These are phyloP conservation scores for Scutellaria barbata DNA, from an alignment of 257 asterid genomes.

Conservation along the genomic window DNA sequence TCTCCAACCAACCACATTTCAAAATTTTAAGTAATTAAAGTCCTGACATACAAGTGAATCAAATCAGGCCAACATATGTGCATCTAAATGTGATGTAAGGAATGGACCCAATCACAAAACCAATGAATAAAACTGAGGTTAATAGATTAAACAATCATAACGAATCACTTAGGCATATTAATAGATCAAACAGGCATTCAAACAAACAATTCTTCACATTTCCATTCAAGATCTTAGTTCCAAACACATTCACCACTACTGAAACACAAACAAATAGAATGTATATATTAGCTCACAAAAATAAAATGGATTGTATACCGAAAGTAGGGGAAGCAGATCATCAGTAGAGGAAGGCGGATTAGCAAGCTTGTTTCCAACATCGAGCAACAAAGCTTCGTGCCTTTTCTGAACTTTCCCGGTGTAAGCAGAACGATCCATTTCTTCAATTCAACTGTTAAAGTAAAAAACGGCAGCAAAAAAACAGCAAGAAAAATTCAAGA, in stretches of 20 bases:
- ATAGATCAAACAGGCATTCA: conserved; percentile 16
- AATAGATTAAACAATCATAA: background rate
- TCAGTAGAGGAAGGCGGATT: conserved; percentile 24
- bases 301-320: conserved; percentile 26
- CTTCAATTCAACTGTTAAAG: conserved; percentile 17
- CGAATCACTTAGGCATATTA: too few species aligned
- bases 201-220: background rate
- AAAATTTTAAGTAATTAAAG: background rate
- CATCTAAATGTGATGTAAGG: background rate
- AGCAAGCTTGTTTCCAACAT: conserved; percentile 33
- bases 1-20: background rate
- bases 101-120: conserved; percentile 10
- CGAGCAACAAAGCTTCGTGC: conserved; percentile 29
- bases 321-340: conserved; percentile 33
- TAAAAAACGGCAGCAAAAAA: background rate
- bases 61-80: background rate
- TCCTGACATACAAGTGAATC: background rate
- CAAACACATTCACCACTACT: background rate
- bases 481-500: background rate
- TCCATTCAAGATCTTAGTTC: conserved; percentile 1
- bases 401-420: conserved; percentile 3
- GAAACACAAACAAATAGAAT: background rate
- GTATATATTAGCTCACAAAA: too few species aligned
- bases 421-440: conserved; percentile 31
- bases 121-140: background rate